Conservation (phyloP, 2,329 filamentous ascomycete genomes). For the Diaporthe citrichinensis region DNA sequence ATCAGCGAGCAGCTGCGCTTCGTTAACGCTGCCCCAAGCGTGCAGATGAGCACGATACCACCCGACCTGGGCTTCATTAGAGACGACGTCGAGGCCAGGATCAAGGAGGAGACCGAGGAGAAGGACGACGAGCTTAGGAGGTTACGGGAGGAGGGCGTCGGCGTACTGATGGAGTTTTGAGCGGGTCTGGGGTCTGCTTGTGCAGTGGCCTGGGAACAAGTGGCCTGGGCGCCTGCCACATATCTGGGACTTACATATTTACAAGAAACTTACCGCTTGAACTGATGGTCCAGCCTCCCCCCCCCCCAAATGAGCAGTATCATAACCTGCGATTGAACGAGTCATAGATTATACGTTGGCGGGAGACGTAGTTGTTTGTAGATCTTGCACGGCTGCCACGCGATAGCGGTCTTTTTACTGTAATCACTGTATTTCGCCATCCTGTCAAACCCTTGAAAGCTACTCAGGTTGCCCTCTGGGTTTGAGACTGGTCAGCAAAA, state of each 20-base stretch:
- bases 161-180: constrained; percentile 68
- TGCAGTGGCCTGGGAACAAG: not conserved
- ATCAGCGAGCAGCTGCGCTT: constrained; percentile 90
- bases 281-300: not conserved
- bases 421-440: not conserved
- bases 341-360: not conserved
- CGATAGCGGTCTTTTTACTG: not conserved
- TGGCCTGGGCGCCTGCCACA: not conserved
- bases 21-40: constrained; percentile 86
- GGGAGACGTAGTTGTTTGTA: not conserved
- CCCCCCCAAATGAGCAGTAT: not conserved
- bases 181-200: not conserved
- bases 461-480: not conserved
- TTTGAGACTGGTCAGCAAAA: not conserved
- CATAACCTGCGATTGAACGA: not conserved
- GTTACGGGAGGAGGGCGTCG: constrained; percentile 70
- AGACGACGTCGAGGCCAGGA: constrained; percentile 76
- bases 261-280: not conserved
- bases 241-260: not conserved
- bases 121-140: constrained; percentile 67
- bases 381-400: not conserved
- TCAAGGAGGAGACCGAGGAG: constrained; percentile 76
- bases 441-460: not conserved
- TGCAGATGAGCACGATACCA: constrained; percentile 86
- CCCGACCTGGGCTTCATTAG: constrained; percentile 79